Evolutionary conservation across 2,329 filamentous ascomycete species (phyloP).

Genomic region (Nectriaceae sp.): DNA sequence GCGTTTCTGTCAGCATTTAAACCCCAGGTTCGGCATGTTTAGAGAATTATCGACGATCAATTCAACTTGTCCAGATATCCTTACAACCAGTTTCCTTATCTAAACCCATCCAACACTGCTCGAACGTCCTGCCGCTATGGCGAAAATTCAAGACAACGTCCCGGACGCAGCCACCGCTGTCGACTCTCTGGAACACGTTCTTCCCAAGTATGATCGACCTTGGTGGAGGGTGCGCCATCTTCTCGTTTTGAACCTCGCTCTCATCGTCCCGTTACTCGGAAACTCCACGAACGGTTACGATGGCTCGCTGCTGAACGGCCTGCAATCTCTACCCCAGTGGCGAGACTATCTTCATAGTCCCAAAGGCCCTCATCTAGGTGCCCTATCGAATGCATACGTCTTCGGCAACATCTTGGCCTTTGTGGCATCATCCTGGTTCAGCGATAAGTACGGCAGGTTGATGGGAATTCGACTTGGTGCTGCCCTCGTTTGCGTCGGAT

Average conservation of each 20-base stretch:
- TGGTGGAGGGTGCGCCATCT: conserved; percentile 45
- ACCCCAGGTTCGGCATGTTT: too few relatives aligned
- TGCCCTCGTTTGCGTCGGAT: conserved; percentile 30
- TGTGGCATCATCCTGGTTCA: conserved; percentile 33
- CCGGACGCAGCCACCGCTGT: not conserved
- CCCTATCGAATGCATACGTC: conserved; percentile 37
- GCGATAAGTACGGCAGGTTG: not conserved
- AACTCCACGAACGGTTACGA: conserved; percentile 44
- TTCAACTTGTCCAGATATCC: too few relatives aligned
- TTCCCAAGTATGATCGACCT: conserved; percentile 37
- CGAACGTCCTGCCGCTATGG: not conserved
- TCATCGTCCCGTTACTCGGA: conserved; percentile 42
- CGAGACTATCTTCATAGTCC: conserved; percentile 40
- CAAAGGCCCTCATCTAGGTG: conserved; percentile 32
- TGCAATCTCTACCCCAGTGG: conserved; percentile 43
- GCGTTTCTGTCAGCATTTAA: too few relatives aligned
- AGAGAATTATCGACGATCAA: too few relatives aligned
- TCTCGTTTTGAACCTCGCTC: conserved; percentile 41
- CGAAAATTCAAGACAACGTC: conserved; percentile 11
- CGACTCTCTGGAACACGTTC: conserved; percentile 20
- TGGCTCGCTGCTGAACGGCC: conserved; percentile 46
- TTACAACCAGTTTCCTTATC: too few relatives aligned
- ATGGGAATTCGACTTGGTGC: not conserved
- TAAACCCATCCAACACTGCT: not conserved
- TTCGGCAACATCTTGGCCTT: conserved; percentile 39